These are phyloP conservation scores for Ceratobasidium sp. DNA, from an alignment of 1,284 basidiomycete genomes.

Conservation along the genomic window DNA sequence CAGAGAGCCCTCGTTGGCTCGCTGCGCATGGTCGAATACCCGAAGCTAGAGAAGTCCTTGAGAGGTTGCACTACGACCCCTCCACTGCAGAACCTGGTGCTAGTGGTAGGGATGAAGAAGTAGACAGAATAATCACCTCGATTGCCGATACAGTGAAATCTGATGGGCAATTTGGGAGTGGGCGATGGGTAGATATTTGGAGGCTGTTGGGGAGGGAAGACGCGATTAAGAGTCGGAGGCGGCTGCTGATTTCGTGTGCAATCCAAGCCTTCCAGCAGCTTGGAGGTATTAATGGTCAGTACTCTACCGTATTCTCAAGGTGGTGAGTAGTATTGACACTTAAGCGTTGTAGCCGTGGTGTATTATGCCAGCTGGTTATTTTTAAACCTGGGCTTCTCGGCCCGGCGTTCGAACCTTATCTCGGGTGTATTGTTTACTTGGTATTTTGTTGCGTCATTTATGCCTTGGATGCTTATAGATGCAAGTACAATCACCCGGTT, in stretches of 20 bases:
- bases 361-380: slow-evolving; percentile 20
- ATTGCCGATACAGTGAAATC: slow-evolving; percentile 4
- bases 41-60: slow-evolving; percentile 4
- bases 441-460: slow-evolving; percentile 18
- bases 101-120: neutral
- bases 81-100: neutral
- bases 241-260: slow-evolving; percentile 18
- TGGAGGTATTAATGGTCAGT: slow-evolving; percentile 18
- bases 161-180: slow-evolving; percentile 27
- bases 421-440: slow-evolving; percentile 21
- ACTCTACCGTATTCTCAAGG: neutral
- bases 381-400: neutral
- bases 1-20: slow-evolving; percentile 15
- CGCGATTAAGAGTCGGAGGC: slow-evolving; percentile 13
- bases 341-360: slow-evolving; percentile 3
- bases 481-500: neutral
- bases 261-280: slow-evolving; percentile 35
- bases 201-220: slow-evolving; percentile 1
- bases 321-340: neutral
- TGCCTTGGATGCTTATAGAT: slow-evolving; percentile 17
- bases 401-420: slow-evolving; percentile 4
- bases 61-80: neutral
- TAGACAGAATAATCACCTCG: neutral
- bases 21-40: neutral
- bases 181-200: neutral